Conservation (phyloP, 306 rosid genomes). For the Prunus kanzakura region DNA sequence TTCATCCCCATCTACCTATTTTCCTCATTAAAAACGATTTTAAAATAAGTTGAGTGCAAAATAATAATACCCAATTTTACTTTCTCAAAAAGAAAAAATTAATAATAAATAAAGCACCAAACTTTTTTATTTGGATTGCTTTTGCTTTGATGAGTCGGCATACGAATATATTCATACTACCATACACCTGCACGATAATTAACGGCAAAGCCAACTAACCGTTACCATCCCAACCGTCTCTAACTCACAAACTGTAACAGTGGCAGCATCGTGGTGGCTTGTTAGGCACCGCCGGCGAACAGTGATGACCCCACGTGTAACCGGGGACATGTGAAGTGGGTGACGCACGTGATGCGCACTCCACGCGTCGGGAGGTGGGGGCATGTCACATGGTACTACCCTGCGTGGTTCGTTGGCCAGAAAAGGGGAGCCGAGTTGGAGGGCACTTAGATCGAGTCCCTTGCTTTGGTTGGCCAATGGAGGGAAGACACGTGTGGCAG, state of each 20-base stretch:
- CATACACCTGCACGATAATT: not conserved
- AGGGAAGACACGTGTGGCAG: not conserved
- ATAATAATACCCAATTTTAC: not conserved
- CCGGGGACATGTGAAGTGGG: slow-evolving; percentile 30
- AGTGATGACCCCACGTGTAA: slow-evolving; percentile 25
- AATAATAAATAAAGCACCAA: not conserved
- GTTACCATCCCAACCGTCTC: not conserved
- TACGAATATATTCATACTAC: not conserved
- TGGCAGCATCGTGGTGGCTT: not conserved
- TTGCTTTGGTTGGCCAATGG: not conserved
- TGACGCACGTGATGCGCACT: slow-evolving; percentile 27
- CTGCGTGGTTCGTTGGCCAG: slow-evolving; percentile 29
- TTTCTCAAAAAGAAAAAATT: not conserved
- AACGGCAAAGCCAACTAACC: slow-evolving; percentile 41
- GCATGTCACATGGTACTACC: slow-evolving; percentile 14
- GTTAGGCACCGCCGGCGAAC: slow-evolving; percentile 30
- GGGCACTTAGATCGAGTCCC: not conserved
- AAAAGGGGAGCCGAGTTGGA: slow-evolving; percentile 15
- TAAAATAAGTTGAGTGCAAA: not conserved
- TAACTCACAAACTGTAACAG: no score
- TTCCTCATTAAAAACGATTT: no score
- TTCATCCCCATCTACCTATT: not conserved
- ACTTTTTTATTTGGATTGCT: not conserved
- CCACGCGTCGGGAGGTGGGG: slow-evolving; percentile 34
- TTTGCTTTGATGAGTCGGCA: slow-evolving; percentile 13